A percentile compares a stretch with the other conserved stretches of the same genome.
These are phyloP conservation scores for Ilyonectria mors-panacis DNA, from an alignment of 2,329 filamentous ascomycete genomes.

Conservation along the genomic window DNA sequence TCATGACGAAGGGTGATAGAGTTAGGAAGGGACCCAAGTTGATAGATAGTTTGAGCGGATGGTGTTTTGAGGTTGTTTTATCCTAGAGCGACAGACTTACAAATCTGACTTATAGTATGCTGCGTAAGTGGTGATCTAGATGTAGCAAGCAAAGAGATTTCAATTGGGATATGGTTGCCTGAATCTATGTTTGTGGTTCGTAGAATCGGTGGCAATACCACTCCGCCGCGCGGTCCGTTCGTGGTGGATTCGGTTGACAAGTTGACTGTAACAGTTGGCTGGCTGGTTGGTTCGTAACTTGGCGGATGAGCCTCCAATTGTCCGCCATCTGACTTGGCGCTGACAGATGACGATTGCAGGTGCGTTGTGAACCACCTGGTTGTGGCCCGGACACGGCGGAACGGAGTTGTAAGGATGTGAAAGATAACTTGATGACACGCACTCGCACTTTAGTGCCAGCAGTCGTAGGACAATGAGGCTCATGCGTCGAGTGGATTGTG, in stretches of 20 bases:
- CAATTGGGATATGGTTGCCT: too few relatives aligned
- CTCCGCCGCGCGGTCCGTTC: too few relatives aligned
- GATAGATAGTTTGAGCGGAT: neutral
- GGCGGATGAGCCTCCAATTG: too few relatives aligned
- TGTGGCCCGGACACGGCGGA: neutral
- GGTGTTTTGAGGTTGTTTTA: neutral
- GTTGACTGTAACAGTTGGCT: too few relatives aligned
- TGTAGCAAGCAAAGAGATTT: neutral
- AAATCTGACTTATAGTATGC: neutral
- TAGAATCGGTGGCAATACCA: too few relatives aligned
- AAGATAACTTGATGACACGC: neutral
- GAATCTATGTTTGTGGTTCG: too few relatives aligned
- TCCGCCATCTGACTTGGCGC: too few relatives aligned
- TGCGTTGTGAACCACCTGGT: too few relatives aligned
- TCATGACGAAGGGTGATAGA: neutral
- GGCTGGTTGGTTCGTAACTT: too few relatives aligned
- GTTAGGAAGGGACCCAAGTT: neutral
- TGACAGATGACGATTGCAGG: too few relatives aligned
- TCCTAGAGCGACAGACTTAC: neutral
- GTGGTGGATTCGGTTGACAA: too few relatives aligned
- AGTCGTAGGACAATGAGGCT: conserved; percentile 8
- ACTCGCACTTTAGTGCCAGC: neutral
- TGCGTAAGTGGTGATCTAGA: neutral
- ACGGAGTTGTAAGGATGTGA: neutral
- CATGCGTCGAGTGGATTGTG: neutral